Percentiles rank a stretch among this genome's conserved stretches.
Evolutionary conservation across 2,329 filamentous ascomycete genomes (phyloP).

Genomic region (Coleophoma cylindrospora): DNA sequence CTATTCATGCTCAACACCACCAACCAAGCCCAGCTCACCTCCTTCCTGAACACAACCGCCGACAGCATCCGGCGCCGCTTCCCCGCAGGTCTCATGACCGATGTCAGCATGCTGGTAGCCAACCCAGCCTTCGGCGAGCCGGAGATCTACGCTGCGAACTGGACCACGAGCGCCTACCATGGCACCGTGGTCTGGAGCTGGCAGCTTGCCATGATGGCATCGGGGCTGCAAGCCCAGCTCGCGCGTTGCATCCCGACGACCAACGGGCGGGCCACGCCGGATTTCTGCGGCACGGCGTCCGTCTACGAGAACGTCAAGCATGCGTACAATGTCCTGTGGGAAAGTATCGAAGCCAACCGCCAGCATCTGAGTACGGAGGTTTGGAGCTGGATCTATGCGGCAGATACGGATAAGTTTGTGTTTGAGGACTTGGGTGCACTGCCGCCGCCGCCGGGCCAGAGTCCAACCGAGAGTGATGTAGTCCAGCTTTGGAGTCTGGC

Average conservation of each 20-base stretch:
- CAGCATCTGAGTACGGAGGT: slow-evolving; percentile 50
- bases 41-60: slow-evolving; percentile 51
- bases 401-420: slow-evolving; percentile 34
- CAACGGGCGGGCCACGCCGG: slow-evolving; percentile 22
- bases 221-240: slow-evolving; percentile 52
- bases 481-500: slow-evolving; percentile 54
- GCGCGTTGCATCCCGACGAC: slow-evolving; percentile 35
- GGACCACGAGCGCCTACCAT: slow-evolving; percentile 54
- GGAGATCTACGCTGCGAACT: slow-evolving; percentile 42
- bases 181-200: slow-evolving; percentile 62
- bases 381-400: slow-evolving; percentile 55
- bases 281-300: slow-evolving; percentile 42
- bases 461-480: slow-evolving; percentile 44
- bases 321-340: slow-evolving; percentile 58
- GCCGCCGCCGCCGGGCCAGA: slow-evolving; percentile 38
- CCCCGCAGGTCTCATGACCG: slow-evolving; percentile 51
- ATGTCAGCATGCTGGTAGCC: slow-evolving; percentile 51
- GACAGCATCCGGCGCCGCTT: slow-evolving; percentile 53
- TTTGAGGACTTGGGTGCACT: slow-evolving; percentile 46
- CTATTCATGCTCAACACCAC: slow-evolving; percentile 58
- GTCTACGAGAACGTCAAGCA: slow-evolving; percentile 39
- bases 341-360: slow-evolving; percentile 51
- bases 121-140: slow-evolving; percentile 53
- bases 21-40: slow-evolving; percentile 48
- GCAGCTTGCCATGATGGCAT: slow-evolving; percentile 61